Conservation (phyloP, 345 rosid species). For the Angophora floribunda region DNA sequence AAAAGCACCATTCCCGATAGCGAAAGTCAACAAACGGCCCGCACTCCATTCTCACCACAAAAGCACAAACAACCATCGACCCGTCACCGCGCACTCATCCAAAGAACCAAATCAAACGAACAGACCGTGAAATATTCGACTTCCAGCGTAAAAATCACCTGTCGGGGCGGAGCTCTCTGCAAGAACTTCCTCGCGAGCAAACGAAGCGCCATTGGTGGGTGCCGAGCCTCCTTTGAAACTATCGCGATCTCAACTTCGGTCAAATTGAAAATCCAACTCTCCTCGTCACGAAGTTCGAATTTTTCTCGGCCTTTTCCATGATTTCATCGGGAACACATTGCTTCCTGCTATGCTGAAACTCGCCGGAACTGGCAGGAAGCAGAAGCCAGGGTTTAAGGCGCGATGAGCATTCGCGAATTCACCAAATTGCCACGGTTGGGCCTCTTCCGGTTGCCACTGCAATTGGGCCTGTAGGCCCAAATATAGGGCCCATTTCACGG, state of each 20-base stretch:
- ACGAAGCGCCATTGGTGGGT: background rate
- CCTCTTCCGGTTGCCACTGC: background rate
- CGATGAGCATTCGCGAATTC: background rate
- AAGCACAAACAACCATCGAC: background rate
- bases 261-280: background rate
- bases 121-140: background rate
- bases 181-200: background rate
- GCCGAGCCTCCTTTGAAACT: background rate
- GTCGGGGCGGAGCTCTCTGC: background rate
- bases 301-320: background rate
- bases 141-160: background rate
- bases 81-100: background rate
- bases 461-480: background rate
- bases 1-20: background rate
- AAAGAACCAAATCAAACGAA: background rate
- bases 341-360: background rate
- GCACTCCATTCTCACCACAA: background rate
- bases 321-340: background rate
- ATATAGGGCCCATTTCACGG: background rate
- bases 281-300: background rate
- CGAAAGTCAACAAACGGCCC: background rate
- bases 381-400: background rate
- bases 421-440: background rate
- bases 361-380: background rate
- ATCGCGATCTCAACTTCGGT: background rate